Percentiles rank a stretch among this genome's conserved stretches.
Conservation (phyloP, 306 rosid species). For the Oxytropis ochrocephala region DNA sequence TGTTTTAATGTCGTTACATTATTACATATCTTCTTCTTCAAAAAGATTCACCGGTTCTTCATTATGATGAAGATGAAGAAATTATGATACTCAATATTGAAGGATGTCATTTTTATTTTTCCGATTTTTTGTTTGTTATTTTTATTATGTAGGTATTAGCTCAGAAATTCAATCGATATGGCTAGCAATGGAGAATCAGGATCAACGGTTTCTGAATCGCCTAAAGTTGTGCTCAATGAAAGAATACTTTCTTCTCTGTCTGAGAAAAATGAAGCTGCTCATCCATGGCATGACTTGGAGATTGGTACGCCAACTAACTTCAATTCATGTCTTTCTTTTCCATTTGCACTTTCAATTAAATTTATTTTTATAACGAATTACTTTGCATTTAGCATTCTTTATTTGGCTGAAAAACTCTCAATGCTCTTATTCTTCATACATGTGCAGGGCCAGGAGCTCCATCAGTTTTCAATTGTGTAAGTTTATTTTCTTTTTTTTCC, state of each 20-base stretch:
- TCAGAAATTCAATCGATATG: slow-evolving; percentile 34
- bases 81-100: no score
- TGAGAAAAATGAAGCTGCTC: slow-evolving; percentile 68
- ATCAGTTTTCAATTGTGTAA: slow-evolving; percentile 53
- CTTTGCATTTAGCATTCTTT: background rate
- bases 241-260: slow-evolving; percentile 74
- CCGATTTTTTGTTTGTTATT: background rate
- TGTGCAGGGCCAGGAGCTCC: slow-evolving; percentile 85
- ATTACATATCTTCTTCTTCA: no score
- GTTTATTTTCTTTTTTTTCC: background rate
- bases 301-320: slow-evolving; percentile 36
- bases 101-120: no score
- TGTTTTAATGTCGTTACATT: no score
- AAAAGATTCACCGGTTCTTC: no score
- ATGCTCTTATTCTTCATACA: background rate
- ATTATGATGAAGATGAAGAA: no score
- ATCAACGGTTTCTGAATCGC: slow-evolving; percentile 7
- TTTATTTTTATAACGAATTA: background rate
- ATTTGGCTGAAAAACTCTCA: background rate
- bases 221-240: slow-evolving; percentile 46
- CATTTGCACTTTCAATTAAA: background rate
- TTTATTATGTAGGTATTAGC: slow-evolving; percentile 1
- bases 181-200: slow-evolving; percentile 39
- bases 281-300: slow-evolving; percentile 93
- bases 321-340: background rate